A percentile compares a stretch with the other conserved stretches of the same genome.
Conservation (phyloP, 2,329 filamentous ascomycete genomes). For the Penicillium capsulatum region DNA sequence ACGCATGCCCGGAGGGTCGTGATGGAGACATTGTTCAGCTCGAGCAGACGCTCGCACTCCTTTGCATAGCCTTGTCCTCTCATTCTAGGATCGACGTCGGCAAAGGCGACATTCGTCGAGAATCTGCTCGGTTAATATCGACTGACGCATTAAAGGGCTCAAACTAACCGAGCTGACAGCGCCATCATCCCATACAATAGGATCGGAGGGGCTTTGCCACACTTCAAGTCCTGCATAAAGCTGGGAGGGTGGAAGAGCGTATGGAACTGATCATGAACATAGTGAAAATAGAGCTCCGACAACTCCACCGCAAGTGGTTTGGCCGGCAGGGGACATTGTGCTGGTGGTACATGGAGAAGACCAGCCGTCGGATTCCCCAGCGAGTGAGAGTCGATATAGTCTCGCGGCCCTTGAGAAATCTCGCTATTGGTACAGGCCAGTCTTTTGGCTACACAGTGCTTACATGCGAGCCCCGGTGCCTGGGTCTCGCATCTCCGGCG, state of each 20-base stretch:
- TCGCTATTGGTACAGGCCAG: constrained; percentile 6
- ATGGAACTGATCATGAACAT: constrained; percentile 20
- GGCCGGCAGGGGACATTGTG: constrained; percentile 2
- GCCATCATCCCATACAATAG: constrained; percentile 18
- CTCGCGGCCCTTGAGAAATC: background rate
- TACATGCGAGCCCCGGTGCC: constrained; percentile 9
- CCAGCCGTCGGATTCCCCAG: background rate
- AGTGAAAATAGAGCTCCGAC: constrained; percentile 17
- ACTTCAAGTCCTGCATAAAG: constrained; percentile 10
- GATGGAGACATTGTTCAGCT: constrained; percentile 37
- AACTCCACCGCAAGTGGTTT: constrained; percentile 10
- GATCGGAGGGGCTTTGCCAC: constrained; percentile 8
- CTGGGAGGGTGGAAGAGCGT: constrained; percentile 16
- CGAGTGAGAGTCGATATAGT: too few relatives aligned
- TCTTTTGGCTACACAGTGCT: constrained; percentile 8
- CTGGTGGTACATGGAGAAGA: background rate
- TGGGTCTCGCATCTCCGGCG: constrained; percentile 13
- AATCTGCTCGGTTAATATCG: constrained; percentile 6
- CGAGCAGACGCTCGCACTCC: constrained; percentile 20
- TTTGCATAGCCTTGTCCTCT: constrained; percentile 15
- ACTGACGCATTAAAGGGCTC: constrained; percentile 4
- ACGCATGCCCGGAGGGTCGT: constrained; percentile 41
- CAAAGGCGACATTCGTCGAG: constrained; percentile 8
- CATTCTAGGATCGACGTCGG: constrained; percentile 11
- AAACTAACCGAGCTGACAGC: constrained; percentile 16